Evolutionary conservation across 805 yeast species (phyloP), one percentile per base, ranked within the genome.

Genomic region (Saturnispora besseyi): DNA sequence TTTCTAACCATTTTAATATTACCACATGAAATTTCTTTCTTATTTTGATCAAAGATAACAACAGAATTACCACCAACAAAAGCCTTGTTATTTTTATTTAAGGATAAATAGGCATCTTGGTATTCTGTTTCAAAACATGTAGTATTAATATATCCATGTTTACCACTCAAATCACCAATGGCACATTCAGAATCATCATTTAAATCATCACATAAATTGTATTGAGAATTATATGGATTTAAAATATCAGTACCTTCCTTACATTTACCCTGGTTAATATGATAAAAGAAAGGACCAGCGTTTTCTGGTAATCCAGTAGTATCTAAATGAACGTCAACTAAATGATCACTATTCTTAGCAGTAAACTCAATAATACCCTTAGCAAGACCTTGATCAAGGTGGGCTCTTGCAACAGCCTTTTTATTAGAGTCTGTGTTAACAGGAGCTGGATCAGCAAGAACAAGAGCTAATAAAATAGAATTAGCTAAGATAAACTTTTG

Each of bases 141-240:
- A 21, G 86, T 74, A 60, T 82, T 75, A 59, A 84, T 80, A 67
- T 68, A 75, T 11, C 91, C 91, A 64, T 84, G 89, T 62, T 83
- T 84, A 41, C 91, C 91, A 33, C 86, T 77, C 57, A 84, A 76
- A 60, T 84, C 90, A 51, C 91, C 91, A 40, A 83, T 77, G 64
- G 81, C 81, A 62, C 88, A 84, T 33, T 62, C 68, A 7, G 81
- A 63, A 63, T 83, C 83, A 56, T 74, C 70, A 15, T 68, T 69
- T 50, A 70, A 69, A 28, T 63, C 56, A 48, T 75, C 81, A 63
- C 87, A 82, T 10, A 55, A 57, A 45, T 70, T 71, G 21, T 71
- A 64, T 9, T 75, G 65, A 6, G 87, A 82, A 49, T 68, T 61
- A 60, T 74, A 82, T 4, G 90, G 90, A 59, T 84, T 82, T 52